Evolutionary conservation across 2,329 filamentous ascomycete species (phyloP).

Genomic region (Venturia effusa): DNA sequence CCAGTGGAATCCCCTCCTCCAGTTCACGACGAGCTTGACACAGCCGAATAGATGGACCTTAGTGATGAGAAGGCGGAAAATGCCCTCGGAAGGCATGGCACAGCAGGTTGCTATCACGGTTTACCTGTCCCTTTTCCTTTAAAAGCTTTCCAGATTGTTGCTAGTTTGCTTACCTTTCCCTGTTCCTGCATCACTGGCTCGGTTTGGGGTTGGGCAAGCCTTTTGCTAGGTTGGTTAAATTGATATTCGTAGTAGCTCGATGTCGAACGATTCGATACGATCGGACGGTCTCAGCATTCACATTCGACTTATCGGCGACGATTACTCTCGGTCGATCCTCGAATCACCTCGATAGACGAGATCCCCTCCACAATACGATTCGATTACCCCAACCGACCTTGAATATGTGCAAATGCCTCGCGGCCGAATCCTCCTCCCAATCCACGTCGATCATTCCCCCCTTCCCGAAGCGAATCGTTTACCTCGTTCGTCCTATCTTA

Average conservation of each 20-base stretch:
- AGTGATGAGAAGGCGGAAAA: not conserved
- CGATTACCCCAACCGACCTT: not conserved
- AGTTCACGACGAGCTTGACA: conserved; percentile 88
- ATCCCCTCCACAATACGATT: not conserved
- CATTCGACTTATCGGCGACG: not conserved
- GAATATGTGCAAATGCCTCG: conserved; percentile 1
- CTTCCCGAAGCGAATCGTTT: conserved; percentile 1
- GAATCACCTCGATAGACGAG: conserved; percentile 6
- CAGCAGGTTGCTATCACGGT: conserved; percentile 1
- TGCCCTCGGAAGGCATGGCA: not conserved
- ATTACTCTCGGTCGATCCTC: conserved; percentile 1
- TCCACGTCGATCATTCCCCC: not conserved
- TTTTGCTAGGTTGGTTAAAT: conserved; percentile 5
- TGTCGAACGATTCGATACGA: conserved; percentile 8
- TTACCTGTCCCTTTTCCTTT: not conserved
- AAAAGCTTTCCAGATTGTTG: not conserved
- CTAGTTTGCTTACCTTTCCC: conserved; percentile 4
- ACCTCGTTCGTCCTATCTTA: not conserved
- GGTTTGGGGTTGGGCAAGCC: not conserved
- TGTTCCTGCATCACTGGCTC: conserved; percentile 6
- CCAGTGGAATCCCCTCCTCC: conserved; percentile 67
- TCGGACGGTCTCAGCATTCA: conserved; percentile 6
- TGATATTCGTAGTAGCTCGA: conserved; percentile 9
- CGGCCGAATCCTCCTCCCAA: conserved; percentile 1
- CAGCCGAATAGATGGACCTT: conserved; percentile 59